Percentiles rank a stretch among this genome's conserved stretches.
phyloP scores from a whole-genome alignment of 768 basidiomycete species.

The Gymnopilus dilepis region DNA sequence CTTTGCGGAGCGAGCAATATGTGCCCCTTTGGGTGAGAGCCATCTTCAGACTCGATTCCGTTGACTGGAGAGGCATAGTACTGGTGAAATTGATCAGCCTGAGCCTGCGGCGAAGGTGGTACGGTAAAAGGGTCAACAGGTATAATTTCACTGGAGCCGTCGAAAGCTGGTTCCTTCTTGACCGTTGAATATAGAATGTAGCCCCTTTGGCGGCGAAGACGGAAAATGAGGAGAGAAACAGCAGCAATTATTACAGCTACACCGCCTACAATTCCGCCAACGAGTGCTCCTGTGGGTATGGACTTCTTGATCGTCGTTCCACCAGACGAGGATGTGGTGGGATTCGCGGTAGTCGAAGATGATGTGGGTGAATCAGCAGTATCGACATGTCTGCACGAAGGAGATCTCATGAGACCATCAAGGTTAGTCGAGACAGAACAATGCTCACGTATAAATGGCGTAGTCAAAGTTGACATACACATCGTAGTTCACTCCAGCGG shows the following conservation, averaged over 20 bases:
- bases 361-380: constrained; percentile 12
- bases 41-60: not conserved
- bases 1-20: not conserved
- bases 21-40: not conserved
- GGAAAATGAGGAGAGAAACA: constrained; percentile 10
- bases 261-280: constrained; percentile 12
- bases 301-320: not conserved
- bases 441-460: constrained; percentile 45
- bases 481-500: constrained; percentile 30
- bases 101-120: too few relatives aligned
- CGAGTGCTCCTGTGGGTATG: constrained; percentile 11
- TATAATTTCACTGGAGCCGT: not conserved
- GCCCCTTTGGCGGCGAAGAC: constrained; percentile 14
- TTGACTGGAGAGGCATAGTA: not conserved
- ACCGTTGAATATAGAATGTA: constrained; percentile 11
- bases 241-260: not conserved
- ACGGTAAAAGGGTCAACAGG: constrained; percentile 7
- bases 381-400: constrained; percentile 16
- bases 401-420: not conserved
- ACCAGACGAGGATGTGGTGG: too few relatives aligned
- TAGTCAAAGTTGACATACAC: constrained; percentile 47
- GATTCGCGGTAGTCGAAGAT: not conserved
- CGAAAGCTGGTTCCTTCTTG: not conserved
- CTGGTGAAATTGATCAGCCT: too few relatives aligned
- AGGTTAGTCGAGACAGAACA: not conserved